Conservation (phyloP, 2,329 filamentous ascomycete genomes). For the Colletotrichum siamense region DNA sequence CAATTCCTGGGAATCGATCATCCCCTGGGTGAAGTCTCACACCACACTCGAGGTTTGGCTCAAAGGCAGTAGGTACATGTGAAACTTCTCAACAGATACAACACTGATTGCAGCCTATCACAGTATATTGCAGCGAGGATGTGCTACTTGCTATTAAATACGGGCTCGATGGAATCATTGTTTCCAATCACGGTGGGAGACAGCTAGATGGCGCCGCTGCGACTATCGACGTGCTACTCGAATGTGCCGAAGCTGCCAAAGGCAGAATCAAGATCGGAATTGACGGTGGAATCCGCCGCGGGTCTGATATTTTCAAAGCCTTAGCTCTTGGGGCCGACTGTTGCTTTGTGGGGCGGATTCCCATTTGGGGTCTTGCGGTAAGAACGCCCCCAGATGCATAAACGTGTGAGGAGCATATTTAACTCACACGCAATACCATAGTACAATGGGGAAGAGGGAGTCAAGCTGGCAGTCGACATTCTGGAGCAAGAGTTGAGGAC, state of each 20-base stretch:
- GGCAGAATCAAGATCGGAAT: neutral
- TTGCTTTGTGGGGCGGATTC: neutral
- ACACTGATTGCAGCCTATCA: neutral
- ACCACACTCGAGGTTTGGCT: neutral
- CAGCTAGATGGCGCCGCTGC: neutral
- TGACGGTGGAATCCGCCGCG: neutral
- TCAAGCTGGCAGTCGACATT: neutral
- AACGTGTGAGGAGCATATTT: neutral
- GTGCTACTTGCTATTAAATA: neutral
- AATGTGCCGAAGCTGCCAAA: neutral
- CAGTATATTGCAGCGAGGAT: neutral
- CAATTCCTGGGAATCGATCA: neutral
- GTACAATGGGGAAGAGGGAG: neutral
- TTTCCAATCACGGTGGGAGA: neutral
- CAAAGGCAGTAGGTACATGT: neutral
- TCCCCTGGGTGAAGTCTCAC: neutral
- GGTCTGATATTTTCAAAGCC: neutral
- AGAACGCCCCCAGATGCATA: neutral
- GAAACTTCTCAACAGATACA: neutral
- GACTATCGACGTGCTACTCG: neutral
- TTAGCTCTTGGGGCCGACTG: neutral
- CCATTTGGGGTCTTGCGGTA: neutral
- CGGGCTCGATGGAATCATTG: neutral
- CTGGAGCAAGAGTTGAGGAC: neutral
- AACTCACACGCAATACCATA: neutral